phyloP scores from a whole-genome alignment of 2,329 filamentous ascomycete genomes.

The Fusarium euwallaceae region DNA sequence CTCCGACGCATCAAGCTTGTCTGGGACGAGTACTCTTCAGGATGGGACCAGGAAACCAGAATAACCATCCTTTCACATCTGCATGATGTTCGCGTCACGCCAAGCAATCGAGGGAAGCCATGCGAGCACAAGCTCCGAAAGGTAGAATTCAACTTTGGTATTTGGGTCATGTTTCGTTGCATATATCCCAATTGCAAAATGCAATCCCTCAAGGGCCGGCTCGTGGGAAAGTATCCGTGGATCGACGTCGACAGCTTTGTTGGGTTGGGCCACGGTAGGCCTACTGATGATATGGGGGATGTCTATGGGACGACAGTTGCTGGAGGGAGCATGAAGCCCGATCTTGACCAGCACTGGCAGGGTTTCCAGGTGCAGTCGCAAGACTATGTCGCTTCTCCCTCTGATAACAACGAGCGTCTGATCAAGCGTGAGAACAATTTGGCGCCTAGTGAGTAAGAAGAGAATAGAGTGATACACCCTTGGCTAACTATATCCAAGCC shows the following conservation, averaged over 20 bases:
- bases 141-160: conserved; percentile 8
- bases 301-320: neutral
- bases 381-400: neutral
- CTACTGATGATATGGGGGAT: neutral
- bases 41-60: conserved; percentile 8
- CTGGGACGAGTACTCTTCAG: neutral
- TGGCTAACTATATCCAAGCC: neutral
- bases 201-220: neutral
- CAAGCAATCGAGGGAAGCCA: neutral
- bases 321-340: neutral
- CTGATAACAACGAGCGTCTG: neutral
- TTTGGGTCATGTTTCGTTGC: conserved; percentile 18
- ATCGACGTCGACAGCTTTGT: conserved; percentile 5
- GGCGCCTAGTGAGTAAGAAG: neutral
- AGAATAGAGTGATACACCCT: neutral
- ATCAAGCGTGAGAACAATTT: neutral
- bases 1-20: conserved; percentile 8
- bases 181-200: conserved; percentile 12
- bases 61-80: neutral
- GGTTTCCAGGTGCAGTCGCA: neutral
- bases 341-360: neutral
- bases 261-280: neutral
- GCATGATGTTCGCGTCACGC: neutral
- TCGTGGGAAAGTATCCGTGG: conserved; percentile 13
- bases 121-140: conserved; percentile 12